Evolutionary conservation across 2,329 filamentous ascomycete species (phyloP), one percentile per base, ranked within the genome.

Genomic region (Clonostachys rhizophaga): DNA sequence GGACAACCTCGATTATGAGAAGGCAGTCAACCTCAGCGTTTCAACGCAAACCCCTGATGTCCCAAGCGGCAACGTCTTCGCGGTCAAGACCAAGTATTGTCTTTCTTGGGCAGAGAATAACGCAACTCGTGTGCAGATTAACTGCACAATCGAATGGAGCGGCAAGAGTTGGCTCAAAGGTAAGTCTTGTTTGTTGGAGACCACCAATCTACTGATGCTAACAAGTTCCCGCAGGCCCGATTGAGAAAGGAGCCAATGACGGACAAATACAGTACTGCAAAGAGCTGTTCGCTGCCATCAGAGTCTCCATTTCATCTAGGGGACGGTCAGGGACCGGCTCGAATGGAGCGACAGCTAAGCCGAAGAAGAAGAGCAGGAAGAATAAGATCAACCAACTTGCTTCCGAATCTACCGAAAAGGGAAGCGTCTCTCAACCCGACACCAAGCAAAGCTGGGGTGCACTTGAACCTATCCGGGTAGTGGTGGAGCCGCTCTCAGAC

Each of bases 101-200:
- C 75, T 99, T 18, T 89, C 89, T 45, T 99, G 94, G 94, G 91
- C 85, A 5, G 84, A 94, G 44, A 86, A 84, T 52, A 96, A 96
- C 58, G 74, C 83, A 37, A 99, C 95, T 2, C 81, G 91, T 30
- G 71, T 99, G 33, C 83, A 94, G 51, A 86, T 92, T 70, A 96
- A 86, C 55, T 96, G 90, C 64, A 86, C 84, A 3, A 88, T 96
- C 40, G 95, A 99, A 61, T 99, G 95, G 95, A 86, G 86, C 5
- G 91, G 91, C 57, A 99, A 97, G 76, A 96, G 91, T 71, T 99
- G 94, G 94, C 72, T 99, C 42, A 96, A 94, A 72, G 89, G 91
- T 95, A 73, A 62, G 74, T 61, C 6, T n/a, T 12, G 10, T 37
- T 16, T 35, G 11, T 35, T 12, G 16, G 20, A 17, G 10, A n/a